Evolutionary conservation across 2,329 filamentous ascomycete genomes (phyloP), one percentile per base, ranked within the genome.

Genomic region (Aspergillus felis): DNA sequence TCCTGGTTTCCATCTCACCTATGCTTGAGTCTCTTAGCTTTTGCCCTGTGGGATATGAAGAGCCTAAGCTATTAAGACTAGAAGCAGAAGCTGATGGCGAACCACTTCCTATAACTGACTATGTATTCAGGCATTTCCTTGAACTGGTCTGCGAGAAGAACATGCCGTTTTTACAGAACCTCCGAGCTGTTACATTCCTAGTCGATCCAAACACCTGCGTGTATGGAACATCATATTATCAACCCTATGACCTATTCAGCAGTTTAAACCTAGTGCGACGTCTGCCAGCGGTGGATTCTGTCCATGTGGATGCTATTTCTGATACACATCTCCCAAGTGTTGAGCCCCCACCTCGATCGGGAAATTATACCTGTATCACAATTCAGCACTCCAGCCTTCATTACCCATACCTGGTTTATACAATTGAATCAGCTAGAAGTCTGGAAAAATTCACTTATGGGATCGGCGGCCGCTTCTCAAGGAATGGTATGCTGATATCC

Each of bases 371-470:
- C 14, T 41, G 35, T 41, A 41, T 41, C 35, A 5, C 5, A n/a
- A 41, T n/a, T 41, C 41, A 20, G 29, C 8, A 17, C 27, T 28
- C 52, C 14, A 29, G 9, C 9, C 25, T 54, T 20, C 20, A 24
- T 32, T 35, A 12, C 27, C 14, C 22, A 5, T 24, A 27, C n/a
- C 20, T 29, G n/a, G 29, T 42, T 9, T 28, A 20, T 35, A 46
- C 32, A 27, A 54, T 54, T 5, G 52, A 54, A 46, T 38, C 52
- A 35, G 52, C 52, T 12, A 54, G 49, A 17, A 28, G 20, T 20
- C 38, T 54, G 17, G 32, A 35, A 22, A 29, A 54, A 22, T 41
- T 54, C 10, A 32, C 38, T 17, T 22, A 29, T 24, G 24, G 41
- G 4, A 32, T 48, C 20, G 52, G 42, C 44, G 52, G 52, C 10